Evolutionary conservation across 2,329 filamentous ascomycete species (phyloP).

Genomic region (Venturia aucupariae): DNA sequence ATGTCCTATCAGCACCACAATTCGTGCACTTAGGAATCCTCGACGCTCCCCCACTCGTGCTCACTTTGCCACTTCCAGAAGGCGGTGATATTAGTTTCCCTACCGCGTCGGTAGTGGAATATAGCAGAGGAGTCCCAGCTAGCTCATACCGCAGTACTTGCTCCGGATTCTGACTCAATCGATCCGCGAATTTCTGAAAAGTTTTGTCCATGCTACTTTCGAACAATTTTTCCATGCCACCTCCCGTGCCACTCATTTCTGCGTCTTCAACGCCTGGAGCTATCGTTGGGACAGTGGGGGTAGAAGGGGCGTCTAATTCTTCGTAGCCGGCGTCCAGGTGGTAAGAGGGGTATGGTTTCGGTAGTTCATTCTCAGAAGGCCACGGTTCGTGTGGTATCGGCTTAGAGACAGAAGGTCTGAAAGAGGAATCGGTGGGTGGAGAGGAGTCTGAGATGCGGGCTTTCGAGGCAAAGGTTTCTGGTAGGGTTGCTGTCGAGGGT

Average conservation of each 20-base stretch:
- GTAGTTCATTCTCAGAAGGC: conserved; percentile 58
- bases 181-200: conserved; percentile 44
- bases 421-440: conserved; percentile 21
- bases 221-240: conserved; percentile 35
- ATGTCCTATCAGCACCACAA: conserved; percentile 67
- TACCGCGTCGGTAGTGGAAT: conserved; percentile 66
- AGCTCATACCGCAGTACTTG: conserved; percentile 44
- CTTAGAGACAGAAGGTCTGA: conserved; percentile 22
- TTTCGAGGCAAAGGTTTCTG: conserved; percentile 69
- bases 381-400: conserved; percentile 55
- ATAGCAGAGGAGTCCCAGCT: conserved; percentile 53
- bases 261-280: conserved; percentile 32
- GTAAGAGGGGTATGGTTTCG: conserved; percentile 62
- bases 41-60: conserved; percentile 23
- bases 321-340: conserved; percentile 89
- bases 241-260: conserved; percentile 22
- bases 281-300: conserved; percentile 39
- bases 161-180: conserved; percentile 41
- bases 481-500: conserved; percentile 44
- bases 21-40: conserved; percentile 65
- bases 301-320: conserved; percentile 55
- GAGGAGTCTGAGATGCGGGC: conserved; percentile 40
- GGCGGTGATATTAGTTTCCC: conserved; percentile 49
- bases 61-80: conserved; percentile 24
- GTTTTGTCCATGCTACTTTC: conserved; percentile 40